A percentile compares a stretch with the other conserved stretches of the same genome.
These are phyloP conservation scores for Sequoia sempervirens DNA, from an alignment of 75 land plant genomes.

Conservation along the genomic window DNA sequence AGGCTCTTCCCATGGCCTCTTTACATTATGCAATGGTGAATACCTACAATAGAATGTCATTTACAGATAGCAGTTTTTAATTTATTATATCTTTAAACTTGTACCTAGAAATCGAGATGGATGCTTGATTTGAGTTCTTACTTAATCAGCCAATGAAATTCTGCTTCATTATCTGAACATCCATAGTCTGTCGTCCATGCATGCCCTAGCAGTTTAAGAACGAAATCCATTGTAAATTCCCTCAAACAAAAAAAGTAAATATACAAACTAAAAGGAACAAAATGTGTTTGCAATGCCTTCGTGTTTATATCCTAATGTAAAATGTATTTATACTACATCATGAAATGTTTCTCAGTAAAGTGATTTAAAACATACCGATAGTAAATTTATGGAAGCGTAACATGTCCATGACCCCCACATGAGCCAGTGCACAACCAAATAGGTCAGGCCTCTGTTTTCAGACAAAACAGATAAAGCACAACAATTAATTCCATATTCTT, in stretches of 20 bases:
- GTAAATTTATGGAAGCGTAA: constrained; percentile 98
- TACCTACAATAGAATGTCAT: constrained; percentile 44
- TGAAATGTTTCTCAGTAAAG: background rate
- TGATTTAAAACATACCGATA: constrained; percentile 49
- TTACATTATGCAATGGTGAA: constrained; percentile 96
- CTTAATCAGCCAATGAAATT: constrained; percentile 95
- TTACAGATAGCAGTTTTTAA: background rate
- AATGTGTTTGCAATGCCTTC: background rate
- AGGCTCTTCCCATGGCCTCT: constrained; percentile 74
- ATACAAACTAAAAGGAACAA: background rate
- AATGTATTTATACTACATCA: background rate
- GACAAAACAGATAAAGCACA: background rate
- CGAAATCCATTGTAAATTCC: background rate
- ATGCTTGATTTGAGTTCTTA: constrained; percentile 23
- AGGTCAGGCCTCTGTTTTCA: constrained; percentile 88
- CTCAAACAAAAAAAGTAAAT: background rate
- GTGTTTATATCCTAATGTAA: background rate
- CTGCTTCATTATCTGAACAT: constrained; percentile 90
- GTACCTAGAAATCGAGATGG: background rate
- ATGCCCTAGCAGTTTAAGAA: constrained; percentile 55
- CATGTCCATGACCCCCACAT: constrained; percentile 99
- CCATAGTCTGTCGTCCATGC: constrained; percentile 98
- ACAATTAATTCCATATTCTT: background rate
- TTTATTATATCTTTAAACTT: background rate
- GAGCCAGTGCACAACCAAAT: constrained; percentile 96